Base-by-base conservation (phyloP, 352 stramenopile species). In the Phytophthora nicotianae region DNA sequence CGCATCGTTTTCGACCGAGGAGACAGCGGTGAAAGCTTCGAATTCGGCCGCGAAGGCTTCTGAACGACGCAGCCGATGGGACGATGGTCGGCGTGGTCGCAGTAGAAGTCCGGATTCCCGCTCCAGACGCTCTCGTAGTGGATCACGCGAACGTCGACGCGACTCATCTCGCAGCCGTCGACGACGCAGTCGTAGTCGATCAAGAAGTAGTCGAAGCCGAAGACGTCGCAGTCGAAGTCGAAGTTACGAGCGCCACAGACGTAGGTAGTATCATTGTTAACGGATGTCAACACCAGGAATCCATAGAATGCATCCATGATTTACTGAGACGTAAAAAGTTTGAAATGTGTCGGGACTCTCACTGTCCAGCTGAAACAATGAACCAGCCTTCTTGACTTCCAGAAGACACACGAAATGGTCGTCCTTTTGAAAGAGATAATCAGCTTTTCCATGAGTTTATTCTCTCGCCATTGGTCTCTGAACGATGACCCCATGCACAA, bases 141-240 rank as follows among this genome's bases (percentile, higher is more conserved):
- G 37, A 7, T 60, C 67, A 17, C 45, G 56, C 23, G 63, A 59
- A 4, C 63, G 42, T n/a, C 62, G 35, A 35, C 54, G 27, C 27
- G 37, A 53, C 11, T 27, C 13, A 17, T 48, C 48, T 52, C 58
- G 20, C 9, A 66, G 20, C 38, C 42, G 50, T 17, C 50, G 51
- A 55, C 61, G 51, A 50, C 69, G 46, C 38, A 68, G 54, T 45
- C 63, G 49, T n/a, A 72, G 68, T 27, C 48, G 72, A 50, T 79
- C 61, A 7, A 45, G 63, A 21, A 65, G 47, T n/a, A 71, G 55
- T 51, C 49, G 55, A 41, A 67, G 37, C 14, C 58, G 53, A 50
- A 72, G 61, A 50, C 52, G 58, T 27, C 57, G 56, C 14, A 77
- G 64, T 60, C 53, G 58, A n/a, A 72, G 66, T 63, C 56, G 35